Conservation (phyloP, 805 yeast species). For the Candida pseudoglaebosa region DNA sequence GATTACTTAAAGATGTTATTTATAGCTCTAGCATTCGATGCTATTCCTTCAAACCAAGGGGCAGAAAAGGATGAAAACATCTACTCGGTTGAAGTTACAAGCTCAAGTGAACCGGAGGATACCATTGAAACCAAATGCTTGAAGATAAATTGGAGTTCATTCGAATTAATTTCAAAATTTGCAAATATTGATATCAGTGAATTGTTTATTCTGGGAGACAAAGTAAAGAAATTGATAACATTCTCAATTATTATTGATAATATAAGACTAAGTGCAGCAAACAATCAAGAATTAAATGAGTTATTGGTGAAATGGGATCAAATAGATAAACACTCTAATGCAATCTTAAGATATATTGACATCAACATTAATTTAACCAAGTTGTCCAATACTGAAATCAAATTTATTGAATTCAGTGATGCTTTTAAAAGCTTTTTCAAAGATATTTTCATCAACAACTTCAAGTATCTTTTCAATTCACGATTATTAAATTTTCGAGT, state of each 20-base stretch:
- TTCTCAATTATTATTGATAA: slow-evolving; percentile 40
- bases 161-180: slow-evolving; percentile 25
- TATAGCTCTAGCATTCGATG: slow-evolving; percentile 31
- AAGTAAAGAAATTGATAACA: slow-evolving; percentile 43
- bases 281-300: slow-evolving; percentile 14
- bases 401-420: slow-evolving; percentile 15
- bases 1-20: slow-evolving; percentile 46
- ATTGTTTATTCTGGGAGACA: slow-evolving; percentile 35
- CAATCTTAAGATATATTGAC: slow-evolving; percentile 49
- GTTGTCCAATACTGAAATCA: slow-evolving; percentile 8
- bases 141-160: slow-evolving; percentile 24
- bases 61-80: slow-evolving; percentile 3
- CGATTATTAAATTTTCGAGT: slow-evolving; percentile 1
- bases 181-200: slow-evolving; percentile 42
- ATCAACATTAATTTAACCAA: slow-evolving; percentile 22
- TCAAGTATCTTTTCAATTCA: slow-evolving; percentile 3
- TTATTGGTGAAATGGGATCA: slow-evolving; percentile 34
- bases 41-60: not conserved
- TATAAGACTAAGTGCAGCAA: slow-evolving; percentile 23
- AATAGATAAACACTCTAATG: slow-evolving; percentile 42
- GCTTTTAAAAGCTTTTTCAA: slow-evolving; percentile 21
- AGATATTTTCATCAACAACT: slow-evolving; percentile 25
- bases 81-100: slow-evolving; percentile 18
- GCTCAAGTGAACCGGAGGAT: slow-evolving; percentile 10
- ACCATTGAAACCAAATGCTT: slow-evolving; percentile 10